phyloP scores from a whole-genome alignment of 768 basidiomycete genomes.

The Trametes cingulata region DNA sequence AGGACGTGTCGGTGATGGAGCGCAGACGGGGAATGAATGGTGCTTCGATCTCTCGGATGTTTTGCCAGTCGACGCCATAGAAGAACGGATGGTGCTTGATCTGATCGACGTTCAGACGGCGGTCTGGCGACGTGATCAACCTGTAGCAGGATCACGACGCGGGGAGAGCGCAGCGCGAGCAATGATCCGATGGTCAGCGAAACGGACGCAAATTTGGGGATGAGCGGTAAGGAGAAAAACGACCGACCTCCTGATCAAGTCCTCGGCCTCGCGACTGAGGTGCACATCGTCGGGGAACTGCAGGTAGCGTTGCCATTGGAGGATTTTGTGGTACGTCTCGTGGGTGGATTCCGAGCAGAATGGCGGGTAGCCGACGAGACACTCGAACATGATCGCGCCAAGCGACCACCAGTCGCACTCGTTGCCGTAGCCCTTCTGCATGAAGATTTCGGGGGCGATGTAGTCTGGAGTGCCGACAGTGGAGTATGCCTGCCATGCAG shows the following conservation, averaged over 20 bases:
- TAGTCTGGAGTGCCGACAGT: slow-evolving; percentile 97
- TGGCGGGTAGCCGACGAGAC: slow-evolving; percentile 93
- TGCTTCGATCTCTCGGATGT: slow-evolving; percentile 85
- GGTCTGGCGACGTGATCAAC: slow-evolving; percentile 82
- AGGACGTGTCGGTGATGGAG: slow-evolving; percentile 95
- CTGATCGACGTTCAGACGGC: slow-evolving; percentile 77
- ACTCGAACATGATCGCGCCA: slow-evolving; percentile 98
- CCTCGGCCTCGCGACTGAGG: slow-evolving; percentile 87
- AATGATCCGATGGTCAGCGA: neutral
- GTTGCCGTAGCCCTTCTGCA: slow-evolving; percentile 95
- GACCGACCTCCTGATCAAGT: slow-evolving; percentile 76
- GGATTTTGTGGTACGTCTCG: slow-evolving; percentile 97
- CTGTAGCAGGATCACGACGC: slow-evolving; percentile 37
- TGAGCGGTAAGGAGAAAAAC: neutral
- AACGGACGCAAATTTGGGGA: neutral
- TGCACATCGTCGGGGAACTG: slow-evolving; percentile 94
- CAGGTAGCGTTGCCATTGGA: slow-evolving; percentile 89
- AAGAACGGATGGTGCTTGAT: slow-evolving; percentile 93
- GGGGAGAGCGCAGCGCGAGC: neutral
- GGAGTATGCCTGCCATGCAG: slow-evolving; percentile 76
- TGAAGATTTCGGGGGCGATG: slow-evolving; percentile 96
- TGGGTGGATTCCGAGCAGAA: slow-evolving; percentile 97
- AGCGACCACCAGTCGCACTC: slow-evolving; percentile 99
- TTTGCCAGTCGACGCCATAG: slow-evolving; percentile 92
- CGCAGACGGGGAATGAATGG: slow-evolving; percentile 96